Base-by-base conservation (phyloP, 2,329 filamentous ascomycete genomes). In the Sphaerulina musiva region DNA sequence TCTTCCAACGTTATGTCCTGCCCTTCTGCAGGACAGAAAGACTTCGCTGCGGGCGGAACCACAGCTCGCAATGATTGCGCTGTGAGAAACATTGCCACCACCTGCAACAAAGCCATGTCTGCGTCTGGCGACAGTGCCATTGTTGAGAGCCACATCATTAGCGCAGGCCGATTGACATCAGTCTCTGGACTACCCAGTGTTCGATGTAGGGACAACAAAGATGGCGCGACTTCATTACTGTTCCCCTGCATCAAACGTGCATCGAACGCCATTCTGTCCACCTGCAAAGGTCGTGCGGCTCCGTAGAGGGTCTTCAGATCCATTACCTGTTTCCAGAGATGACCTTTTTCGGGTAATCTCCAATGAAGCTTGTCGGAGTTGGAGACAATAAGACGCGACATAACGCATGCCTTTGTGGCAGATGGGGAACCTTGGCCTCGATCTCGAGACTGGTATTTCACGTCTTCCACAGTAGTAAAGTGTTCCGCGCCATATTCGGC, bases 91-190 rank as follows among this genome's bases (percentile, higher is more conserved):
- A 14, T n/a, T 6, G 49, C 65, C 1, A 83, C 58, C 0, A 72
- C 66, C 42, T 71, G 69, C 1, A 81, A 38, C 0, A 76, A 43
- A 1, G 63, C 59, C 62, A 78, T 72, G 14, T 77, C 64, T 0
- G 66, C 65, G 26, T 67, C 59, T 1, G 62, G 26, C 0, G 68
- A 62, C 56, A 76, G 82, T 0, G 73, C 69, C 14, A 82, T 62
- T 0, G 71, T 60, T 1, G 69, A 71, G 1, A 67, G 52, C 65
- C 64, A 66, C 17, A 60, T 60, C 29, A 55, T 54, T 2, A 64
- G 32, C 2, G 41, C 40, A 34, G 31, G 9, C 1, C 17, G 38
- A 38, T 57, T 59, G 23, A 54, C 56, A 17, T 48, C 17, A 39
- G 46, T 11, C 26, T 17, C 4, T 44, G 44, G 10, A 17, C 39